A percentile compares a stretch with the other conserved stretches of the same genome.
Evolutionary conservation across 176 grass and related monocot genomes (phyloP).

Genomic region (Echinochloa phyllopogon): DNA sequence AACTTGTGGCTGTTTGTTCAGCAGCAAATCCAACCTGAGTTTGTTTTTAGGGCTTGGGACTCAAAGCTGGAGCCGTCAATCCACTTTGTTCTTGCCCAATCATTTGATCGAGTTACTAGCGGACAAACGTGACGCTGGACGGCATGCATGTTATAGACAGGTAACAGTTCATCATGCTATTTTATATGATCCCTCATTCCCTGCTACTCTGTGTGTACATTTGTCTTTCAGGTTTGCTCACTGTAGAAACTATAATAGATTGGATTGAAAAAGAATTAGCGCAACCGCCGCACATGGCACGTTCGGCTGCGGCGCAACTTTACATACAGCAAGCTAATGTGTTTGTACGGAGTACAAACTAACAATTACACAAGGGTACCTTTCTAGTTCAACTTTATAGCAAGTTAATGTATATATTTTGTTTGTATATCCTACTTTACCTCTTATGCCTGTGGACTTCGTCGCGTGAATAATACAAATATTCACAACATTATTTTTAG

Average conservation of each 20-base stretch:
- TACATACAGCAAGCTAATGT: too few relatives aligned
- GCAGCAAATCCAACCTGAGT: slow-evolving; percentile 19
- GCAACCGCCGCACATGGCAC: background rate
- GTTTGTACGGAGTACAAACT: too few relatives aligned
- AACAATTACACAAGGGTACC: too few relatives aligned
- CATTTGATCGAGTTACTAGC: slow-evolving; percentile 27
- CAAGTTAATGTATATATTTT: too few relatives aligned
- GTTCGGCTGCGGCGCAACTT: background rate
- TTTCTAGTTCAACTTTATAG: too few relatives aligned
- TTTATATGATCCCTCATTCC: background rate
- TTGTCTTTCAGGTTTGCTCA: background rate
- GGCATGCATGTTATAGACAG: background rate
- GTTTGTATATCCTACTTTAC: too few relatives aligned
- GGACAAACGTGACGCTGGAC: slow-evolving; percentile 12
- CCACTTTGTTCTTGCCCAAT: slow-evolving; percentile 17
- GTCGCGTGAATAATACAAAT: too few relatives aligned
- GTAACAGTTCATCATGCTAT: background rate
- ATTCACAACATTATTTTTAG: too few relatives aligned
- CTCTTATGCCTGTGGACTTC: too few relatives aligned
- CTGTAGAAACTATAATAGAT: background rate
- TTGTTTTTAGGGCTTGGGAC: slow-evolving; percentile 8
- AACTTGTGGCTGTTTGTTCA: slow-evolving; percentile 20
- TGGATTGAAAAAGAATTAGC: background rate
- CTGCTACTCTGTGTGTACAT: background rate
- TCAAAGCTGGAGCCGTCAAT: slow-evolving; percentile 16